Conservation (phyloP, 805 yeast species). For the Candida saitoana region DNA sequence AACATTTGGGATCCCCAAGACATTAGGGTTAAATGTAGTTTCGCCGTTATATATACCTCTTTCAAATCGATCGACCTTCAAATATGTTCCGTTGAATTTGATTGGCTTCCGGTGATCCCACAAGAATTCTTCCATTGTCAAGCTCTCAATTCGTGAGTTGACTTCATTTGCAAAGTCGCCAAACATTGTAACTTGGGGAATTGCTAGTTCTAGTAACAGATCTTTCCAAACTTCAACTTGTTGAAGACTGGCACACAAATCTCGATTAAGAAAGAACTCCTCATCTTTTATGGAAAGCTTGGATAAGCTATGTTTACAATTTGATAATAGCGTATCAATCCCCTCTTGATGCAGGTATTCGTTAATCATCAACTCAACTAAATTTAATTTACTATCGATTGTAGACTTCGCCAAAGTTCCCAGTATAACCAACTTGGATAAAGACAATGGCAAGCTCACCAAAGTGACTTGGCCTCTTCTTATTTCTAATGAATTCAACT, state of each 20-base stretch:
- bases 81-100: not conserved
- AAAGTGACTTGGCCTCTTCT: not conserved
- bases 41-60: not conserved
- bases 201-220: no score
- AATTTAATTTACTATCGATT: not conserved
- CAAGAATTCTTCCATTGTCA: not conserved
- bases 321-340: no score
- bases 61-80: not conserved
- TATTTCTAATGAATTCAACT: not conserved
- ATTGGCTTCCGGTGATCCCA: not conserved
- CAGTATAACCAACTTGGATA: not conserved
- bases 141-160: not conserved
- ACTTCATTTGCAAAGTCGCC: not conserved
- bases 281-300: no score
- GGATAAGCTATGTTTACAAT: not conserved
- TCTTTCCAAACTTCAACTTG: no score
- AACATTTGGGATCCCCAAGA: not conserved
- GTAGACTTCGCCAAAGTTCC: not conserved
- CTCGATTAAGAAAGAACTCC: no score
- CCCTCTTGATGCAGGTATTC: not conserved
- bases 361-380: not conserved
- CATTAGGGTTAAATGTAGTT: not conserved
- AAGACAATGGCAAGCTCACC: not conserved
- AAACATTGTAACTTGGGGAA: not conserved
- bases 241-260: no score